A percentile compares a stretch with the other conserved stretches of the same genome.
Conservation (phyloP, 129 eudicot genomes). For the Flaveria brownii region DNA sequence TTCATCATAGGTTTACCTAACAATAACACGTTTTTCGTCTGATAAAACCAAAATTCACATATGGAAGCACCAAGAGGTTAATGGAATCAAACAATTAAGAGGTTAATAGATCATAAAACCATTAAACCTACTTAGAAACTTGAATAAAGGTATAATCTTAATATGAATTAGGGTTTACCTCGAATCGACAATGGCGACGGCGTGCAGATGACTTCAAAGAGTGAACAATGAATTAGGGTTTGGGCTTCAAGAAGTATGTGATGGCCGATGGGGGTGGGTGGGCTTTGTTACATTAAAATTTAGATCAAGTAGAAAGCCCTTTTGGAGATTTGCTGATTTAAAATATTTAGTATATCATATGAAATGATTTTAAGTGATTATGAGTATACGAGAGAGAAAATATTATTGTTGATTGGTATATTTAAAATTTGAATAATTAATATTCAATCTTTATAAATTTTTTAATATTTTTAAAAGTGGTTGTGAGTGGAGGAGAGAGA, state of each 20-base stretch:
- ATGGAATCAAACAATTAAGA: neutral
- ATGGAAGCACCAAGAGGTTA: neutral
- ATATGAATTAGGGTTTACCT: conserved; percentile 28
- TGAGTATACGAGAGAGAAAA: too few relatives aligned
- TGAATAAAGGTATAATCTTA: neutral
- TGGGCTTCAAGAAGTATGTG: conserved; percentile 24
- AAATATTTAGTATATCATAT: too few relatives aligned
- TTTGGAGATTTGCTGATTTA: too few relatives aligned
- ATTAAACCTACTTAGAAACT: neutral
- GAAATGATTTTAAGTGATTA: too few relatives aligned
- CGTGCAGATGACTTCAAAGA: conserved; percentile 11
- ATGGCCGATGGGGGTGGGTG: neutral
- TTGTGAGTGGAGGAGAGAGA: too few relatives aligned
- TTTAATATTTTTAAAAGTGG: too few relatives aligned
- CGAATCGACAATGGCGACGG: conserved; percentile 27
- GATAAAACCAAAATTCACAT: neutral
- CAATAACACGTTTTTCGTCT: too few relatives aligned
- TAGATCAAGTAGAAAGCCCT: neutral
- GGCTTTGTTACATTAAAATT: neutral
- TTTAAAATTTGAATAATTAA: too few relatives aligned
- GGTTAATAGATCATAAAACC: neutral
- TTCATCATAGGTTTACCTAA: too few relatives aligned
- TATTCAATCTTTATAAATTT: too few relatives aligned
- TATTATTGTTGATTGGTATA: too few relatives aligned
- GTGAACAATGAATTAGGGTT: conserved; percentile 30